Evolutionary conservation across 2,329 filamentous ascomycete species (phyloP), one percentile per base, ranked within the genome.

Genomic region (Blastomyces percursus): DNA sequence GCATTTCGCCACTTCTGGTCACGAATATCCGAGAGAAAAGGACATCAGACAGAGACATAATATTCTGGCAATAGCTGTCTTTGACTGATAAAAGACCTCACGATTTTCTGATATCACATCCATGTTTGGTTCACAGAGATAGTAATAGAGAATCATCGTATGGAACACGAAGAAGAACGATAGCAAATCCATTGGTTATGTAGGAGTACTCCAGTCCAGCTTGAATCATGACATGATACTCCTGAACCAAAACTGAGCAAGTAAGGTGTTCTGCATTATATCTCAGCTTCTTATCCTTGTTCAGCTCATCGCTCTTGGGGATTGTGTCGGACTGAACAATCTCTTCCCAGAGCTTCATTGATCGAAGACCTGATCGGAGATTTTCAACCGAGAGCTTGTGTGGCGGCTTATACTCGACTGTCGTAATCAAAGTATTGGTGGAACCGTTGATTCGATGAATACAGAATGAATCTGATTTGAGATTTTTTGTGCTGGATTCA

Each of bases 181-280:
- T 40, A 0, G 61, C 63, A 2, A 70, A 38, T 1, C 69, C 68
- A 56, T 64, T 70, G 0, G 68, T 68, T 48, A 73, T 21, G 60
- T 68, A 71, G 19, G 69, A 71, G 58, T 69, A 69, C 58, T 68
- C 67, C 14, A 71, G 65, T 1, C 70, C 68, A 61, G 71, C 66
- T 60, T 70, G 50, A 51, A 72, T 69, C 66, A 72, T 73, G 2
- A 71, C 65, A 65, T 73, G 66, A 57, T 66, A 74, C 63, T 70
- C 65, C 52, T 73, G 67, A 6, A 66, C 66, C 2, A 71, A 8
- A 11, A 66, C 68, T 1, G 69, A 69, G 0, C 64, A 62, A 2
- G 62, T 58, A 4, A 71, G 62, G 16, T 59, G 61, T 54, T 60
- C 63, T 19, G 70, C 68, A 64, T 71, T 68, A 50, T 70, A 68